Evolutionary conservation across 1,284 basidiomycete genomes (phyloP).

Genomic region (Anthracocystis walkeri): DNA sequence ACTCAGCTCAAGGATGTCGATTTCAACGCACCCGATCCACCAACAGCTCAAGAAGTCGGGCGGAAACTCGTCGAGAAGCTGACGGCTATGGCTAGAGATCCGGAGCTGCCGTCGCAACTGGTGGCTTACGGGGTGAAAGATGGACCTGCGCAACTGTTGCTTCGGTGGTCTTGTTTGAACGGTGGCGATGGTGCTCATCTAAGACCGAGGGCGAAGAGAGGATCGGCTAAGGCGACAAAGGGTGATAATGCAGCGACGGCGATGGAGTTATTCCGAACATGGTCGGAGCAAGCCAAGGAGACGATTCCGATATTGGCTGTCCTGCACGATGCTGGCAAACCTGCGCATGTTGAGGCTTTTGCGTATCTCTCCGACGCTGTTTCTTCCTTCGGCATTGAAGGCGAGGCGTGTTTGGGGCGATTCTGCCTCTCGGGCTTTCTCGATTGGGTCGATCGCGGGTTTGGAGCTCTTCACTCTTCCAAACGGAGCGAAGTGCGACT

Average conservation of each 20-base stretch:
- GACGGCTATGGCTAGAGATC: slow-evolving; percentile 10
- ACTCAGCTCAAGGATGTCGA: slow-evolving; percentile 14
- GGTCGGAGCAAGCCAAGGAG: slow-evolving; percentile 27
- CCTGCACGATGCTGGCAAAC: slow-evolving; percentile 16
- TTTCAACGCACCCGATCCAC: slow-evolving; percentile 25
- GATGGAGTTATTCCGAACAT: slow-evolving; percentile 20
- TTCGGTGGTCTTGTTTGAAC: neutral
- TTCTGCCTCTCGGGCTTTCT: slow-evolving; percentile 38
- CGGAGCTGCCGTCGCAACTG: slow-evolving; percentile 26
- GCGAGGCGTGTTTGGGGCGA: slow-evolving; percentile 34
- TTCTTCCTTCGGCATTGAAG: slow-evolving; percentile 27
- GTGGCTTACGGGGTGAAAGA: slow-evolving; percentile 44
- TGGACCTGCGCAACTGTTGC: slow-evolving; percentile 14
- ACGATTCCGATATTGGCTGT: slow-evolving; percentile 13
- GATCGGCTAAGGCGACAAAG: neutral
- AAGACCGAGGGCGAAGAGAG: neutral
- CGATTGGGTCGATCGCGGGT: slow-evolving; percentile 40
- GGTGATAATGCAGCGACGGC: slow-evolving; percentile 8
- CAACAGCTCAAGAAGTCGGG: slow-evolving; percentile 31
- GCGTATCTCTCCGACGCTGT: slow-evolving; percentile 23
- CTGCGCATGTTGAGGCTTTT: slow-evolving; percentile 5
- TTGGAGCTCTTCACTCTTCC: slow-evolving; percentile 1
- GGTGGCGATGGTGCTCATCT: neutral
- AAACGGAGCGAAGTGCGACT: too few species aligned
- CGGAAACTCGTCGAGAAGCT: slow-evolving; percentile 27